Evolutionary conservation across 169 alveolate species (phyloP).

Genomic region (Plasmodium inui): DNA sequence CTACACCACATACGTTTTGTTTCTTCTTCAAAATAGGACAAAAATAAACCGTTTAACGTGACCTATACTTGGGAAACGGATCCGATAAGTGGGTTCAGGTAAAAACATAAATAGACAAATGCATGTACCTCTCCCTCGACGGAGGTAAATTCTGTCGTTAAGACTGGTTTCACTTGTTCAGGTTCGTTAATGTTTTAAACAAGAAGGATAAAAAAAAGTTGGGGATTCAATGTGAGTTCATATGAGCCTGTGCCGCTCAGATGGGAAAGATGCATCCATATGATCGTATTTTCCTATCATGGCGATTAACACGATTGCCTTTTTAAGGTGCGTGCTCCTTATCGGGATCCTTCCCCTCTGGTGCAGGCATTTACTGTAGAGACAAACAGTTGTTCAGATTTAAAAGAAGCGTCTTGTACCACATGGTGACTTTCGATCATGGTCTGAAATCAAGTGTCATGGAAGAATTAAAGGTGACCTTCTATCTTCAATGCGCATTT

Average conservation of each 20-base stretch:
- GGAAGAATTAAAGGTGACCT: slow-evolving; percentile 49
- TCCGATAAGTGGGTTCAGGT: slow-evolving; percentile 68
- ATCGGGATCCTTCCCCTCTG: neutral
- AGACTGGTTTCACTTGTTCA: slow-evolving; percentile 1
- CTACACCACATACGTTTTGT: neutral
- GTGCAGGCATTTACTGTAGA: slow-evolving; percentile 65
- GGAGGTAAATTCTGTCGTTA: neutral
- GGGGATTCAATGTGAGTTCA: slow-evolving; percentile 58
- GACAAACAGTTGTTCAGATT: slow-evolving; percentile 49
- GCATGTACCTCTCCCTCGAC: neutral
- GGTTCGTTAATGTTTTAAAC: slow-evolving; percentile 62
- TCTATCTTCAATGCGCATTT: neutral
- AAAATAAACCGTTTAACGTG: slow-evolving; percentile 60
- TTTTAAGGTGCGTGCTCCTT: neutral
- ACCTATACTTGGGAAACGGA: slow-evolving; percentile 73
- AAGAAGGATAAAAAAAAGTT: slow-evolving; percentile 53
- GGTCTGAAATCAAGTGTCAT: slow-evolving; percentile 54
- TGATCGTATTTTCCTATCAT: neutral
- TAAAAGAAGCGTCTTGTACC: slow-evolving; percentile 61
- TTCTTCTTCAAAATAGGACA: slow-evolving; percentile 43
- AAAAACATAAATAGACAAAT: slow-evolving; percentile 3
- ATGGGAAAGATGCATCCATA: neutral
- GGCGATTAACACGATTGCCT: neutral
- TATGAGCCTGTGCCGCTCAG: neutral
- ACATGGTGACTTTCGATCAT: slow-evolving; percentile 69